Evolutionary conservation across 2,329 filamentous ascomycete species (phyloP).

Genomic region (Eurotiales sp.): DNA sequence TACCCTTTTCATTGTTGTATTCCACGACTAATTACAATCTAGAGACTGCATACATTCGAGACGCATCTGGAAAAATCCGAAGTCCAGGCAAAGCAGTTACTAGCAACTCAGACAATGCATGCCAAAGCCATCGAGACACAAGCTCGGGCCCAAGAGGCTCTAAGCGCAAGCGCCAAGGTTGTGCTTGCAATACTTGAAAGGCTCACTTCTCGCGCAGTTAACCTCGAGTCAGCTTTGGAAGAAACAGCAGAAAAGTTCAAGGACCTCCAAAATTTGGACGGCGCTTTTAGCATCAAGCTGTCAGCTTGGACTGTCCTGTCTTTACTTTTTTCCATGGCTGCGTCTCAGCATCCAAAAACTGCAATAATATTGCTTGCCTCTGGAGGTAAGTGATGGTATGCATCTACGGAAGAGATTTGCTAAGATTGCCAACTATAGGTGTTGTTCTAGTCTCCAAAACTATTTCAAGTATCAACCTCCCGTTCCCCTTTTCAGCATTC

Average conservation of each 20-base stretch:
- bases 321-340: constrained; percentile 24
- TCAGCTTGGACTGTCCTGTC: constrained; percentile 24
- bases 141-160: constrained; percentile 23
- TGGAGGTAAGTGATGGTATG: not conserved
- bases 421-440: not conserved
- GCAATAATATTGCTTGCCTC: constrained; percentile 21
- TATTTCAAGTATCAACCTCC: constrained; percentile 1
- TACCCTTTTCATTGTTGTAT: not conserved
- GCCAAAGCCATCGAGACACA: constrained; percentile 27
- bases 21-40: constrained; percentile 18
- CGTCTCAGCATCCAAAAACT: constrained; percentile 21
- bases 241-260: constrained; percentile 24
- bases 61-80: constrained; percentile 31
- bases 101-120: constrained; percentile 32
- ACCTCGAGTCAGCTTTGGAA: constrained; percentile 30
- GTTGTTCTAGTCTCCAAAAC: constrained; percentile 1
- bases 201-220: constrained; percentile 24
- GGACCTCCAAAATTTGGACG: constrained; percentile 17
- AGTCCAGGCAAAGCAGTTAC: constrained; percentile 28
- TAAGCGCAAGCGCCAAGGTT: constrained; percentile 25
- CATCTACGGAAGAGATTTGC: not conserved
- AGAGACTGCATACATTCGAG: constrained; percentile 36
- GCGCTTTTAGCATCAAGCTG: constrained; percentile 16
- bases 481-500: too few species aligned
- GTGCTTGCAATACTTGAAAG: constrained; percentile 31